phyloP scores from a whole-genome alignment of 2,329 filamentous ascomycete species.

The Cordyceps militaris region DNA sequence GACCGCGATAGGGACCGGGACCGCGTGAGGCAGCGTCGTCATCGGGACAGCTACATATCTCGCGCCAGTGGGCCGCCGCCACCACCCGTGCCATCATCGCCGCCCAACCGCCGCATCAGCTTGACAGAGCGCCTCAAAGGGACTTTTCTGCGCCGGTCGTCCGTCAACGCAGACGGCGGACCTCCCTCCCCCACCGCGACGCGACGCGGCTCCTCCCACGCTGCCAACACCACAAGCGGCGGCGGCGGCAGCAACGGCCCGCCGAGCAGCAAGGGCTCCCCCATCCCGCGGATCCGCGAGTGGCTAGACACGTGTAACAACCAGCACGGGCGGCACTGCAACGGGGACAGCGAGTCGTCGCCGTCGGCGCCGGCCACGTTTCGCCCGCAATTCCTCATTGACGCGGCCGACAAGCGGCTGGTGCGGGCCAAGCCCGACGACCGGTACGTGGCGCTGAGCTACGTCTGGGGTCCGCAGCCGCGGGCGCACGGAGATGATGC shows the following conservation, averaged over 20 bases:
- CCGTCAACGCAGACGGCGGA: conserved; percentile 20
- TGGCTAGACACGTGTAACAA: conserved; percentile 38
- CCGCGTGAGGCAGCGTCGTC: conserved; percentile 14
- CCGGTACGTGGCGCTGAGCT: conserved; percentile 39
- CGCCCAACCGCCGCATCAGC: conserved; percentile 32
- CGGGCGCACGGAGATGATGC: conserved; percentile 21
- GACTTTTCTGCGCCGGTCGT: conserved; percentile 26
- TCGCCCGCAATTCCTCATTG: conserved; percentile 35
- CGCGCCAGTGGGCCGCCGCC: background rate
- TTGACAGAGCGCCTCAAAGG: conserved; percentile 33
- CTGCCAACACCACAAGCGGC: background rate
- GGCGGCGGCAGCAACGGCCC: conserved; percentile 17
- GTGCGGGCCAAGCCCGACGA: conserved; percentile 33
- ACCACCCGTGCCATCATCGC: conserved; percentile 12
- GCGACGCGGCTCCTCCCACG: background rate
- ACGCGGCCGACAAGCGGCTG: conserved; percentile 32
- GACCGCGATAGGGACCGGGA: conserved; percentile 18
- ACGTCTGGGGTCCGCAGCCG: conserved; percentile 32
- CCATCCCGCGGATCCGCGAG: conserved; percentile 32
- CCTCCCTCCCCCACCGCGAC: conserved; percentile 22
- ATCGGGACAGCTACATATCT: conserved; percentile 16
- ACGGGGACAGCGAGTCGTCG: conserved; percentile 19
- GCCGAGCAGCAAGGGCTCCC: conserved; percentile 24
- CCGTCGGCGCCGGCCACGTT: conserved; percentile 23
- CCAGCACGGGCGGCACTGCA: conserved; percentile 36